A percentile compares a stretch with the other conserved stretches of the same genome.
These are phyloP conservation scores for Syzygium aqueum DNA, from an alignment of 345 rosid genomes.

Conservation along the genomic window DNA sequence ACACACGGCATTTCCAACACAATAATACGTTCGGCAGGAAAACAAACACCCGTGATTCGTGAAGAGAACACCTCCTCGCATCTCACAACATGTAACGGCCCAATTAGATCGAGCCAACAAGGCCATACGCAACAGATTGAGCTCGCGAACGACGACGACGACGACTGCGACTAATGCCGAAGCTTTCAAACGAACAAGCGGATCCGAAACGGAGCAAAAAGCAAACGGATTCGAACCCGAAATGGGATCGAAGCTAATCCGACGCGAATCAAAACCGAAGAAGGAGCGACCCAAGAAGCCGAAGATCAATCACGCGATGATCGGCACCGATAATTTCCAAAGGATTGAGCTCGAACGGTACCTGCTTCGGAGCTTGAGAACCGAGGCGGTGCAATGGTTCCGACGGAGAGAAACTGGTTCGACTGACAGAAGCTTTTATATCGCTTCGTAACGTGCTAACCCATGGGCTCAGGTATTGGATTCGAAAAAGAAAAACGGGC, in stretches of 20 bases:
- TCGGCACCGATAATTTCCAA: background rate
- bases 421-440: background rate
- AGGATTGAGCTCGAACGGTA: background rate
- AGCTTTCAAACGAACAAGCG: background rate
- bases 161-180: background rate
- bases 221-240: background rate
- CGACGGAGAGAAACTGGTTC: background rate
- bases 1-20: too few relatives aligned
- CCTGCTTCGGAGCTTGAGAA: background rate
- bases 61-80: too few relatives aligned
- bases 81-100: too few relatives aligned
- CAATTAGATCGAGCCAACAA: too few relatives aligned
- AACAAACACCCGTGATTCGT: too few relatives aligned
- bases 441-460: background rate
- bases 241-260: background rate
- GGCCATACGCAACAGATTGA: too few relatives aligned
- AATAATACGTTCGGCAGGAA: too few relatives aligned
- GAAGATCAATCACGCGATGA: background rate
- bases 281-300: background rate
- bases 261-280: background rate
- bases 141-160: background rate
- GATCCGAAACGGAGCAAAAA: background rate
- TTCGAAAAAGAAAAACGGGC: background rate
- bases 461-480: background rate
- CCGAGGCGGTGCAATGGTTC: background rate